Evolutionary conservation across 2,329 filamentous ascomycete genomes (phyloP).

Genomic region (Daldinia eschscholtzii): DNA sequence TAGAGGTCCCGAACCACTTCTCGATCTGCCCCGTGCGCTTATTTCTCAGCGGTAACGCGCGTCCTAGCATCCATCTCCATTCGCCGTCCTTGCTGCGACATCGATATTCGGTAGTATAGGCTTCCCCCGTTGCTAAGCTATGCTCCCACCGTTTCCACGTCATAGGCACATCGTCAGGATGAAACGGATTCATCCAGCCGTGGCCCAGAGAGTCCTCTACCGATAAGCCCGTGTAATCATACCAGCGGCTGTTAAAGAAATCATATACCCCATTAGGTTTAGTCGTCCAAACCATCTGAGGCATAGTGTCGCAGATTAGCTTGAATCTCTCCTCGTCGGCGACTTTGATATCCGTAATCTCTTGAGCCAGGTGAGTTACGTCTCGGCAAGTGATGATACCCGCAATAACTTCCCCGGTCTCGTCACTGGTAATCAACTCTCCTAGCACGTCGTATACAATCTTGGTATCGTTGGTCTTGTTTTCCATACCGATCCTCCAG

Average conservation of each 20-base stretch:
- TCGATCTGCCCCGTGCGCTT: constrained; percentile 75
- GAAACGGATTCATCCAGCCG: constrained; percentile 74
- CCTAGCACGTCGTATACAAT: constrained; percentile 75
- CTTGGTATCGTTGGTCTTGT: constrained; percentile 64
- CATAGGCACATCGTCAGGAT: constrained; percentile 75
- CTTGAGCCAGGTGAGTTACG: constrained; percentile 76
- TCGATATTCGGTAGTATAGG: constrained; percentile 78
- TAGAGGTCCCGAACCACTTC: constrained; percentile 85
- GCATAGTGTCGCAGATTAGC: constrained; percentile 80
- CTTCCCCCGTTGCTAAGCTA: constrained; percentile 74
- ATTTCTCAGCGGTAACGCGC: constrained; percentile 76
- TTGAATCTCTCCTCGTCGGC: constrained; percentile 81
- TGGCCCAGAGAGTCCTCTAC: constrained; percentile 72
- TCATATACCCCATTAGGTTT: constrained; percentile 74
- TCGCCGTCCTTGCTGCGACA: constrained; percentile 74
- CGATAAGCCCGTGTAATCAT: constrained; percentile 79
- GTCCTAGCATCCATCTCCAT: constrained; percentile 83
- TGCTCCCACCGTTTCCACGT: constrained; percentile 70
- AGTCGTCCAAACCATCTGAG: constrained; percentile 80
- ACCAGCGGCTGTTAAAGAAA: constrained; percentile 84
- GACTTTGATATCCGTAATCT: constrained; percentile 76
- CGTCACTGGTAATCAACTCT: constrained; percentile 74
- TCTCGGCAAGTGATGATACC: constrained; percentile 80
- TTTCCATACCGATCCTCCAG: constrained; percentile 73
- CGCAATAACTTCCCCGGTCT: constrained; percentile 78